Evolutionary conservation across 139 green algal species (phyloP).

Genomic region (Ettlia oleoabundans): DNA sequence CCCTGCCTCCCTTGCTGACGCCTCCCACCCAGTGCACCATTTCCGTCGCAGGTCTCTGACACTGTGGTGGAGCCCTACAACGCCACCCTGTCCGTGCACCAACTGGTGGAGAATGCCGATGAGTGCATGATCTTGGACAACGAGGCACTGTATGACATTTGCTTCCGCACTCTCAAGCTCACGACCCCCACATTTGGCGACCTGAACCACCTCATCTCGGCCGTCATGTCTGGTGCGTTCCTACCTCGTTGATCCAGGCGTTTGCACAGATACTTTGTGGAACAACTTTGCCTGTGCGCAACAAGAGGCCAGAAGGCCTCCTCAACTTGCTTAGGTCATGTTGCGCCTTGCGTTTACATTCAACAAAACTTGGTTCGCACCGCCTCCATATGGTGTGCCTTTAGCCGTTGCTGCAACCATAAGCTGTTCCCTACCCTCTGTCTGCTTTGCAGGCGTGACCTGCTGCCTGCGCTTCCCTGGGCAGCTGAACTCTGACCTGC

Average conservation of each 20-base stretch:
- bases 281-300: no score
- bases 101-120: constrained; percentile 99
- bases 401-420: background rate
- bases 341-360: no score
- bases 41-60: constrained; percentile 91
- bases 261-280: no score
- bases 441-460: constrained; percentile 86
- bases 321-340: no score
- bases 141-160: constrained; percentile 99
- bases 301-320: no score
- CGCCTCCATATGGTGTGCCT: no score
- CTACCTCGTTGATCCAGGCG: no score
- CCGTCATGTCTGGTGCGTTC: constrained; percentile 93
- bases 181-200: constrained; percentile 98
- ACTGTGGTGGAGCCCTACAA: constrained; percentile 99
- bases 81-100: constrained; percentile 99
- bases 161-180: constrained; percentile 99
- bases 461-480: constrained; percentile 99
- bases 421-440: background rate
- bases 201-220: constrained; percentile 99
- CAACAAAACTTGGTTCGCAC: no score
- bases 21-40: no score
- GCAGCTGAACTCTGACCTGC: constrained; percentile 98
- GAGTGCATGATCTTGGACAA: constrained; percentile 99
- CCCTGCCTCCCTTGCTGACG: no score